A percentile compares a stretch with the other conserved stretches of the same genome.
phyloP scores from a whole-genome alignment of 768 basidiomycete species.

The Phylloporus arenicola region DNA sequence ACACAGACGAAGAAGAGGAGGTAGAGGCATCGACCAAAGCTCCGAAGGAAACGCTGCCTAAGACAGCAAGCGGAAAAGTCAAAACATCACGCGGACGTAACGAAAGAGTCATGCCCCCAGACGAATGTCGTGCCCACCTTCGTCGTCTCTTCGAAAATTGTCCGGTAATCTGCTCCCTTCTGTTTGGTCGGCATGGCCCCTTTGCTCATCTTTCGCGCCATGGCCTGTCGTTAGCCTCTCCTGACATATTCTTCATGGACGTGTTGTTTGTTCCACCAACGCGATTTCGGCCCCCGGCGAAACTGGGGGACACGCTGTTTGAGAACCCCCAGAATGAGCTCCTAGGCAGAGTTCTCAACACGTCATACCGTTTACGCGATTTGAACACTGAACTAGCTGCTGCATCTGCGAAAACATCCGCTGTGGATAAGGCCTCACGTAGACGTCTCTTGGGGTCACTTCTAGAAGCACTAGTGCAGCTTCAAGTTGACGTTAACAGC shows the following conservation, averaged over 20 bases:
- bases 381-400: conserved; percentile 60
- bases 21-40: conserved; percentile 32
- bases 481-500: conserved; percentile 93
- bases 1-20: conserved; percentile 52
- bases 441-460: conserved; percentile 60
- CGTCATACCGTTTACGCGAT: conserved; percentile 76
- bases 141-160: conserved; percentile 85
- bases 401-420: conserved; percentile 54
- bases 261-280: conserved; percentile 89
- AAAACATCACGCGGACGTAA: conserved; percentile 77
- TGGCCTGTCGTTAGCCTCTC: conserved; percentile 63
- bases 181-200: conserved; percentile 91
- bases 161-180: conserved; percentile 69
- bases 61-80: conserved; percentile 69
- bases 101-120: conserved; percentile 85
- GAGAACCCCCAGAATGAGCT: conserved; percentile 96
- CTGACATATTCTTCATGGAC: conserved; percentile 97
- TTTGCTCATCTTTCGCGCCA: conserved; percentile 58
- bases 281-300: conserved; percentile 90
- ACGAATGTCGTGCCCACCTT: conserved; percentile 92
- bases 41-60: conserved; percentile 43
- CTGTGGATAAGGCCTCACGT: conserved; percentile 45
- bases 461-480: conserved; percentile 77
- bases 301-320: conserved; percentile 87
- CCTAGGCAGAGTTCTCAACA: conserved; percentile 71